phyloP scores from a whole-genome alignment of 2,329 filamentous ascomycete genomes.

The Claviceps purpurea region DNA sequence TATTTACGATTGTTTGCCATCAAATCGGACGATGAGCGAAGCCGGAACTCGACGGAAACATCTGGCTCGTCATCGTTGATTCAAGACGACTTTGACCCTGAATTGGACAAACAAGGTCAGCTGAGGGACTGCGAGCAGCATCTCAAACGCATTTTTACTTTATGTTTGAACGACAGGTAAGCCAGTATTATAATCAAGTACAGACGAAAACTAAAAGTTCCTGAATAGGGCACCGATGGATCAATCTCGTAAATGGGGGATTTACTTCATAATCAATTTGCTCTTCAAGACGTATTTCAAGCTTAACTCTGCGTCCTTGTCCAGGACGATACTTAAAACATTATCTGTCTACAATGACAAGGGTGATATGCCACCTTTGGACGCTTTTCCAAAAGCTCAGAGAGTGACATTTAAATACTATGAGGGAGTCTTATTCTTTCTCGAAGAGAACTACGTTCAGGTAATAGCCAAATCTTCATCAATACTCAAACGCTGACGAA shows the following conservation, averaged over 20 bases:
- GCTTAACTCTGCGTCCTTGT: constrained; percentile 78
- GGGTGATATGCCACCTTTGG: constrained; percentile 68
- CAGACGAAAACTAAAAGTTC: not conserved
- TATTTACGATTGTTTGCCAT: constrained; percentile 82
- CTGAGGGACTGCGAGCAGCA: constrained; percentile 83
- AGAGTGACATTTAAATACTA: constrained; percentile 96
- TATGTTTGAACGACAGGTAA: constrained; percentile 87
- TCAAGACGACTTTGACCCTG: constrained; percentile 70
- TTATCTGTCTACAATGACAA: constrained; percentile 57
- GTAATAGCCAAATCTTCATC: constrained; percentile 27
- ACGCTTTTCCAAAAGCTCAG: constrained; percentile 75
- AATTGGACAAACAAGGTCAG: constrained; percentile 66
- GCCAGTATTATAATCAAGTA: constrained; percentile 28
- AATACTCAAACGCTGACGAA: not conserved
- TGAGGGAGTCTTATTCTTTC: constrained; percentile 79
- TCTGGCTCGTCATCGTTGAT: constrained; percentile 35
- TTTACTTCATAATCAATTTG: constrained; percentile 88
- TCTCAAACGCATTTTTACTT: constrained; percentile 81
- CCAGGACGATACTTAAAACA: constrained; percentile 77
- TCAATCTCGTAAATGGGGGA: constrained; percentile 93
- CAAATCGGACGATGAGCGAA: constrained; percentile 64
- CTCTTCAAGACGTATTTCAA: constrained; percentile 99
- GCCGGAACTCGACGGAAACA: constrained; percentile 20
- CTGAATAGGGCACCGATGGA: constrained; percentile 57
- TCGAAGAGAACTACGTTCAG: constrained; percentile 84